Percentiles rank a stretch among this genome's conserved stretches.
phyloP scores from a whole-genome alignment of 495 filamentous ascomycete genomes.

The Penicillium goetzii region DNA sequence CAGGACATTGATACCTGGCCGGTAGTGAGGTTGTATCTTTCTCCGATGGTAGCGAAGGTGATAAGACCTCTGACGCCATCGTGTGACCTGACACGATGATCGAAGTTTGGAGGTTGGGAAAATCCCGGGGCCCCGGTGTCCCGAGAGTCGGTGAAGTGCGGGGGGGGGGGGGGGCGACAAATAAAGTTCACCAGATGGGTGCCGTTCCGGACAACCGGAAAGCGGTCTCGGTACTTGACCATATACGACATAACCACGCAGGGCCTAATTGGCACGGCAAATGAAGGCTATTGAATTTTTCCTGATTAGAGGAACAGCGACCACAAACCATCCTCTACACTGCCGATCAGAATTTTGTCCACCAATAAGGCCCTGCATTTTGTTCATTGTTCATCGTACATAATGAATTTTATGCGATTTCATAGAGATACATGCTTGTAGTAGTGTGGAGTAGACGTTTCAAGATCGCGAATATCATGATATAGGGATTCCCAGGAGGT shows the following conservation, averaged over 20 bases:
- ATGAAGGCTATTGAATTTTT: neutral
- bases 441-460: neutral
- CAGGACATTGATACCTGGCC: slow-evolving; percentile 23
- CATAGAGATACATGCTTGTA: no score
- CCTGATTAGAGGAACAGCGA: neutral
- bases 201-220: neutral
- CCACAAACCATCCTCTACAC: neutral
- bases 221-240: neutral
- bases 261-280: neutral
- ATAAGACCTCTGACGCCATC: slow-evolving; percentile 1
- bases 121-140: slow-evolving; percentile 3
- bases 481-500: neutral
- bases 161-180: slow-evolving; percentile 13
- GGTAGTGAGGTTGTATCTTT: neutral
- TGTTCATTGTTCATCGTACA: no score
- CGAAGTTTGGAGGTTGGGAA: neutral
- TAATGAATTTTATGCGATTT: no score
- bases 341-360: neutral
- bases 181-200: slow-evolving; percentile 1
- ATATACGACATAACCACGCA: neutral
- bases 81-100: neutral
- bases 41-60: neutral
- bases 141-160: slow-evolving; percentile 5
- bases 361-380: no score
- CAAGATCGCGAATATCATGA: neutral